Evolutionary conservation across 2,329 filamentous ascomycete species (phyloP).

Genomic region (Fusarium irregulare): DNA sequence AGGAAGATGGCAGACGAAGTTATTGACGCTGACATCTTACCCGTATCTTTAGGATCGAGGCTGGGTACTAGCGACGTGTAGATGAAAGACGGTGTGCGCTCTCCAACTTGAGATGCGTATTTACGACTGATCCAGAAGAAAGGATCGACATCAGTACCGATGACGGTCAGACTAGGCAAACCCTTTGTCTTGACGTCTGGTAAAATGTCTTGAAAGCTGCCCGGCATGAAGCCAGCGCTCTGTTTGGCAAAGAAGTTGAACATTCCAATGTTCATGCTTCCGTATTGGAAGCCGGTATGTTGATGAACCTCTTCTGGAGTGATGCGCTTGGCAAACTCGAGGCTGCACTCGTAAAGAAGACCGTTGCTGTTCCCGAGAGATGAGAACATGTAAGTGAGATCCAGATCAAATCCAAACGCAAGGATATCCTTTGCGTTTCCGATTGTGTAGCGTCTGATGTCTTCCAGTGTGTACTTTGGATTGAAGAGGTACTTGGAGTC

Average conservation of each 20-base stretch:
- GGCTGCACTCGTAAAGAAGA: not conserved
- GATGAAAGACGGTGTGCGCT: conserved; percentile 2
- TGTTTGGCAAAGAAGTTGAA: conserved; percentile 12
- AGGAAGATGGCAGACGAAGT: conserved; percentile 9
- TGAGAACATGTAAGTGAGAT: conserved; percentile 9
- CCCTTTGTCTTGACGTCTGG: conserved; percentile 5
- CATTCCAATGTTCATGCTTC: conserved; percentile 10
- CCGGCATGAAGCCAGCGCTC: conserved; percentile 9
- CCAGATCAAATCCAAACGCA: conserved; percentile 5
- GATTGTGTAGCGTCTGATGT: conserved; percentile 6
- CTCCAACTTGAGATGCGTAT: conserved; percentile 8
- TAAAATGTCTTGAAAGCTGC: conserved; percentile 4
- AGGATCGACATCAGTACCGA: conserved; percentile 10
- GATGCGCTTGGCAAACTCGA: conserved; percentile 10
- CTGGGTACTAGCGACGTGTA: conserved; percentile 9
- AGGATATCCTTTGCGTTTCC: conserved; percentile 9
- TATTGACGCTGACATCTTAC: not conserved
- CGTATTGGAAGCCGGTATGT: conserved; percentile 8
- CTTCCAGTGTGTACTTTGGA: conserved; percentile 11
- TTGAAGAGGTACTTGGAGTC: conserved; percentile 11
- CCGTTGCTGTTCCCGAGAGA: conserved; percentile 4
- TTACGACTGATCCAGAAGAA: conserved; percentile 15
- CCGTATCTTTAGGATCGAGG: not conserved
- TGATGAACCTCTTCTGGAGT: conserved; percentile 10
- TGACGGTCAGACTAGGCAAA: conserved; percentile 1